Evolutionary conservation across 1,284 basidiomycete species (phyloP).

Genomic region (Sporisorium sorghi): DNA sequence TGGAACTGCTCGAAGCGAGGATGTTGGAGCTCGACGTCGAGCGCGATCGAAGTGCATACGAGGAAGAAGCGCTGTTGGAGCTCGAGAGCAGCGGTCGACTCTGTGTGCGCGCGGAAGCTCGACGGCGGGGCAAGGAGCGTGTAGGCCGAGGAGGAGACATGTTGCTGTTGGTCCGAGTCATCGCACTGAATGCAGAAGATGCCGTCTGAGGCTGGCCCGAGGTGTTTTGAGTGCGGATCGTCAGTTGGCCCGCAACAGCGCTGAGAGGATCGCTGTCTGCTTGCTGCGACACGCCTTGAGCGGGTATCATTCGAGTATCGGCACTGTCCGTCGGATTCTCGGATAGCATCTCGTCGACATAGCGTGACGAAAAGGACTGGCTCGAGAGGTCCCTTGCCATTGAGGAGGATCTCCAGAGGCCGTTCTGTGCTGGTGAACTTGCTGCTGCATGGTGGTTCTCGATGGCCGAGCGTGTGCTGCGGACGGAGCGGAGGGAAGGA

Average conservation of each 20-base stretch:
- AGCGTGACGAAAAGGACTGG: slow-evolving; percentile 16
- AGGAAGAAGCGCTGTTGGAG: slow-evolving; percentile 31
- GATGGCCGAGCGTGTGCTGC: slow-evolving; percentile 15
- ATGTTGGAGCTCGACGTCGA: slow-evolving; percentile 35
- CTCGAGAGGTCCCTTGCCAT: slow-evolving; percentile 1
- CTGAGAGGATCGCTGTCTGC: neutral
- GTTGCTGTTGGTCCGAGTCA: slow-evolving; percentile 31
- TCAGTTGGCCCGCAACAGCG: slow-evolving; percentile 3
- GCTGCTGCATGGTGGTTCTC: slow-evolving; percentile 6
- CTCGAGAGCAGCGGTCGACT: slow-evolving; percentile 32
- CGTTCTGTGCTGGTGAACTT: neutral
- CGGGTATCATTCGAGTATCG: neutral
- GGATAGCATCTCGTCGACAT: slow-evolving; percentile 1
- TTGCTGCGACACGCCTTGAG: slow-evolving; percentile 7
- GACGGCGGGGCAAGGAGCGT: slow-evolving; percentile 33
- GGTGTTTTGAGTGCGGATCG: slow-evolving; percentile 7
- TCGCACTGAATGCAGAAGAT: slow-evolving; percentile 8
- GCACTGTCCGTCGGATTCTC: neutral
- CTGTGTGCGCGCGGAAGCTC: slow-evolving; percentile 41
- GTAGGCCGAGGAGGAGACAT: slow-evolving; percentile 50
- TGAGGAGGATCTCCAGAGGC: slow-evolving; percentile 4
- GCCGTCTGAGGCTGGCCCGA: slow-evolving; percentile 9
- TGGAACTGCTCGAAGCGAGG: slow-evolving; percentile 34
- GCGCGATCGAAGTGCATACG: slow-evolving; percentile 38
- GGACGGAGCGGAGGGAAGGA: slow-evolving; percentile 7